Conservation (phyloP, 768 basidiomycete genomes). For the Boletus rex-veris region DNA sequence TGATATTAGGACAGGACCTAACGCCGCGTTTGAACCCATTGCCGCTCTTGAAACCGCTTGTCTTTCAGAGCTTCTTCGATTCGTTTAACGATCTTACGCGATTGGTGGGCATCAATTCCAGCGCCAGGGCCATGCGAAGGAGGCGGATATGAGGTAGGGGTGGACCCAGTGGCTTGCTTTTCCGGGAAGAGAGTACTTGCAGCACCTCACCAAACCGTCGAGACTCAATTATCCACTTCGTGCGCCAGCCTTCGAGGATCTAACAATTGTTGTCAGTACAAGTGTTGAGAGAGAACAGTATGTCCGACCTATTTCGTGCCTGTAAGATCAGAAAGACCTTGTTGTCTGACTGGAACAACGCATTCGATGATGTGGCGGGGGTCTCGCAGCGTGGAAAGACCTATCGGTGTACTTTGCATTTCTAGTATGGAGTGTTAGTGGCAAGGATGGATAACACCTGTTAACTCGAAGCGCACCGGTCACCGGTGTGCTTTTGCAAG, state of each 20-base stretch:
- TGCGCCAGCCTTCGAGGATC: slow-evolving; percentile 90
- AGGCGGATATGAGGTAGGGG: slow-evolving; percentile 16
- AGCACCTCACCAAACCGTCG: slow-evolving; percentile 73
- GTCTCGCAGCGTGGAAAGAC: slow-evolving; percentile 78
- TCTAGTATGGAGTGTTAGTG: slow-evolving; percentile 9
- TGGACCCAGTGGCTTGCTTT: slow-evolving; percentile 22
- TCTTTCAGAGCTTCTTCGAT: slow-evolving; percentile 89
- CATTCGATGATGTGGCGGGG: slow-evolving; percentile 71
- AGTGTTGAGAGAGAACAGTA: too few species aligned
- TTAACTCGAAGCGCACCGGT: slow-evolving; percentile 23
- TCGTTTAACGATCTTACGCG: slow-evolving; percentile 73
- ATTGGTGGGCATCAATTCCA: slow-evolving; percentile 32
- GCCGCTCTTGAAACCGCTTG: slow-evolving; percentile 43
- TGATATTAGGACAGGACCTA: neutral
- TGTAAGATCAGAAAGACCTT: slow-evolving; percentile 82
- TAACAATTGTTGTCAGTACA: neutral
- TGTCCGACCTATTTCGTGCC: slow-evolving; percentile 73
- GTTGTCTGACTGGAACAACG: slow-evolving; percentile 83
- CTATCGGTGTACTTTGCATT: slow-evolving; percentile 34
- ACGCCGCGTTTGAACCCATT: slow-evolving; percentile 1
- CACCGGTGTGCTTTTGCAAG: slow-evolving; percentile 59
- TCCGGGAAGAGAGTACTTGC: slow-evolving; percentile 47
- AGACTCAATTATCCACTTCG: slow-evolving; percentile 78
- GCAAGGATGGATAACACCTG: neutral
- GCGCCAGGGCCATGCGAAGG: neutral